Percentiles rank a stretch among this genome's conserved stretches.
Conservation (phyloP, 2,329 filamentous ascomycete species). For the Dichotomopilus funicola region DNA sequence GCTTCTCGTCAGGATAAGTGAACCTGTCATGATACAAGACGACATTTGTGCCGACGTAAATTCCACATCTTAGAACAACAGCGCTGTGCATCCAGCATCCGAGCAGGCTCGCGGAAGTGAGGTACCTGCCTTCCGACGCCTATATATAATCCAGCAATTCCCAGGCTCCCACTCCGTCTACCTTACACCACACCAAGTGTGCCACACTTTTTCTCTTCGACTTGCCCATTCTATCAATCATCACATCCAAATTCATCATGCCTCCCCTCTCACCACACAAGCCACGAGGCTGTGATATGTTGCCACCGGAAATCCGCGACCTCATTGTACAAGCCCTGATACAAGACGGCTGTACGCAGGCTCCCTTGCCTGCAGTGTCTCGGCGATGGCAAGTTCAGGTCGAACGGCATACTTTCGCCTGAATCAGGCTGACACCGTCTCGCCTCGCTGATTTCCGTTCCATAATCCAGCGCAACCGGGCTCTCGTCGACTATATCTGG, state of each 20-base stretch:
- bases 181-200: too few species aligned
- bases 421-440: neutral
- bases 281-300: neutral
- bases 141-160: too few species aligned
- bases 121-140: too few species aligned
- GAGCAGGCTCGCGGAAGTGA: too few species aligned
- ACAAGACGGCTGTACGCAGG: neutral
- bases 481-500: constrained; percentile 1
- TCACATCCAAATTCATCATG: neutral
- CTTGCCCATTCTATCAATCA: neutral
- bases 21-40: too few species aligned
- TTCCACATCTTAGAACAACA: too few species aligned
- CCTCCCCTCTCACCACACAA: neutral
- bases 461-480: neutral
- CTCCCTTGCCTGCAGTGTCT: neutral
- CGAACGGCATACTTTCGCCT: constrained; percentile 1
- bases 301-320: neutral
- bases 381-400: neutral
- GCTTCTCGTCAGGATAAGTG: too few species aligned
- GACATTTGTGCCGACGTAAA: too few species aligned
- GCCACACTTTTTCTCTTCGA: too few species aligned
- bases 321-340: neutral
- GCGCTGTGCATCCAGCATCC: too few species aligned
- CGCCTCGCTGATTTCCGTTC: neutral
- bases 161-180: too few species aligned